phyloP scores from a whole-genome alignment of 2,329 filamentous ascomycete genomes.

The Zymoseptoria tritici region DNA sequence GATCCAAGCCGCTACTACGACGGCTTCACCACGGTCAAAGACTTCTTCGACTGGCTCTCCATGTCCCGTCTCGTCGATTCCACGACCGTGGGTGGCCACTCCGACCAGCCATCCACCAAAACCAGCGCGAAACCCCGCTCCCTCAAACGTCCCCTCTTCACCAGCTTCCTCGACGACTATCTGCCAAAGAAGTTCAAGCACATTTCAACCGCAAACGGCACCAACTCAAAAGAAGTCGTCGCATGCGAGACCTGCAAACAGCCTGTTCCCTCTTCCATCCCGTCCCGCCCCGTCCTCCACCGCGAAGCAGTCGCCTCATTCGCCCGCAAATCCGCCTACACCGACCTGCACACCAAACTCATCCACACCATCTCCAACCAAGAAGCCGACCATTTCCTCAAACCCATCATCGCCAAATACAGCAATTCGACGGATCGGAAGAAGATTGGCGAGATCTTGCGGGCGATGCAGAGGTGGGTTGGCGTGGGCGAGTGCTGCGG shows the following conservation, averaged over 20 bases:
- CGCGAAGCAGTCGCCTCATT: constrained; percentile 45
- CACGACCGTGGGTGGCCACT: constrained; percentile 20
- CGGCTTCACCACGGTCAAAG: constrained; percentile 49
- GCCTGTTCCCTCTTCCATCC: too few species aligned
- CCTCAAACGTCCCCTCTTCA: constrained; percentile 50
- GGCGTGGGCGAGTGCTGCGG: constrained; percentile 5
- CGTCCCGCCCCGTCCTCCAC: constrained; percentile 41
- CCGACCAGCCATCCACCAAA: constrained; percentile 26
- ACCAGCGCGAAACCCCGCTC: constrained; percentile 53
- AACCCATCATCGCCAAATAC: constrained; percentile 12
- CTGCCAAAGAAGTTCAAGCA: constrained; percentile 45
- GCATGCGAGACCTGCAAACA: too few species aligned
- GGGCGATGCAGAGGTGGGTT: constrained; percentile 24
- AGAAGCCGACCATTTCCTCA: constrained; percentile 18
- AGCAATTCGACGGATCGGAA: constrained; percentile 1
- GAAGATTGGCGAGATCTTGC: constrained; percentile 20
- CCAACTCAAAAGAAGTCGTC: neutral
- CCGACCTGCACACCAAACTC: constrained; percentile 10
- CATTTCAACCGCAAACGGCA: neutral
- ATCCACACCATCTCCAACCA: constrained; percentile 15
- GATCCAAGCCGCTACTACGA: constrained; percentile 43
- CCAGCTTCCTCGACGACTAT: constrained; percentile 56
- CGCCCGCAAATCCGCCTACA: constrained; percentile 17
- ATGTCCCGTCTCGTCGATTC: constrained; percentile 53
- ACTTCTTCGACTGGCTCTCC: constrained; percentile 56